Conservation (phyloP, 257 asterid genomes). For the Jacaranda copaia region DNA sequence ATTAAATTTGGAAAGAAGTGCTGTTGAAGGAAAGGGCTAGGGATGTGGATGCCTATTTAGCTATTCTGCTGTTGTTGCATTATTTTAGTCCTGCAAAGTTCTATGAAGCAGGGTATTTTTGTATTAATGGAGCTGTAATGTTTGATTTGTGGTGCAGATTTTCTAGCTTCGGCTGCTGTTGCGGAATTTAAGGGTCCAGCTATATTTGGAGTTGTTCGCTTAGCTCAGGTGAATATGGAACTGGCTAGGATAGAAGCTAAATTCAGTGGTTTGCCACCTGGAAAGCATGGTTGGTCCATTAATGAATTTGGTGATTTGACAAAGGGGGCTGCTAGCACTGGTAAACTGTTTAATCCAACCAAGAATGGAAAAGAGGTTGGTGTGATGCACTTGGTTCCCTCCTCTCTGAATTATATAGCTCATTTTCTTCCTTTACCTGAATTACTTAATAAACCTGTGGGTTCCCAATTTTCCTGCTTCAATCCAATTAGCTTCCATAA, state of each 20-base stretch:
- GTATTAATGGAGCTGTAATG: background rate
- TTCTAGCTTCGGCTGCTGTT: constrained; percentile 87
- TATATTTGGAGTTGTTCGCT: constrained; percentile 84
- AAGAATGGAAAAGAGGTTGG: constrained; percentile 55
- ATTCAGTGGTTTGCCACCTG: constrained; percentile 88
- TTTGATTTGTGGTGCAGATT: constrained; percentile 59
- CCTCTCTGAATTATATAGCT: background rate
- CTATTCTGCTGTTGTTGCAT: background rate
- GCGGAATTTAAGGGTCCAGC: constrained; percentile 92
- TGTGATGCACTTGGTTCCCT: background rate
- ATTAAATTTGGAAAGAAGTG: background rate
- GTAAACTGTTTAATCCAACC: constrained; percentile 68
- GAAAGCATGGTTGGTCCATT: constrained; percentile 88
- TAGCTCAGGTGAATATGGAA: constrained; percentile 93
- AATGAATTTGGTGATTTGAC: constrained; percentile 94
- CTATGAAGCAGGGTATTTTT: background rate
- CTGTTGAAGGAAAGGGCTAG: background rate
- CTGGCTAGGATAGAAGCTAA: constrained; percentile 86
- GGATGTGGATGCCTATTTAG: background rate
- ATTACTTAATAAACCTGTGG: background rate
- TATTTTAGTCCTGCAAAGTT: background rate
- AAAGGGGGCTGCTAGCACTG: constrained; percentile 89
- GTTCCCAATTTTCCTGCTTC: background rate
- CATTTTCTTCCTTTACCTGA: background rate
- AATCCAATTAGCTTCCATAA: background rate